Evolutionary conservation across 1,284 basidiomycete genomes (phyloP).

Genomic region (Trametes versicolor): DNA sequence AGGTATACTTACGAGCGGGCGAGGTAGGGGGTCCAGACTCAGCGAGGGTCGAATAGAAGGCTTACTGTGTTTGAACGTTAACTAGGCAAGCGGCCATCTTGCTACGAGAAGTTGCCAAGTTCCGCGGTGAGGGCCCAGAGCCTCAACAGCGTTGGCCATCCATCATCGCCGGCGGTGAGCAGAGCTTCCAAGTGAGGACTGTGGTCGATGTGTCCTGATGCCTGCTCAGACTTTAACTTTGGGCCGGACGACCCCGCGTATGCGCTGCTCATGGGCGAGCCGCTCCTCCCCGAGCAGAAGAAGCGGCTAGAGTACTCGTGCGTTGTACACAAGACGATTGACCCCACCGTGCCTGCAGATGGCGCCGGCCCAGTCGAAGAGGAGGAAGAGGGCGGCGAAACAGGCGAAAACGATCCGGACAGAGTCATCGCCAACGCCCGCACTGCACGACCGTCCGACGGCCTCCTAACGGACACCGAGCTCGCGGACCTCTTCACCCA

Average conservation of each 20-base stretch:
- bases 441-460: slow-evolving; percentile 67
- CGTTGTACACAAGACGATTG: slow-evolving; percentile 86
- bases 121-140: slow-evolving; percentile 57
- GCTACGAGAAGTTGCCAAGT: slow-evolving; percentile 69
- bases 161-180: slow-evolving; percentile 83
- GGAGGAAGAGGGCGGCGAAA: slow-evolving; percentile 51
- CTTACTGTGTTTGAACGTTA: slow-evolving; percentile 21
- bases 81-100: slow-evolving; percentile 76
- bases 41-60: not conserved
- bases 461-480: slow-evolving; percentile 74
- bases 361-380: slow-evolving; percentile 48
- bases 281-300: slow-evolving; percentile 63
- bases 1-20: slow-evolving; percentile 91
- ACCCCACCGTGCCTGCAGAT: slow-evolving; percentile 58
- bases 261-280: slow-evolving; percentile 75
- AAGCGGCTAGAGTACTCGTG: slow-evolving; percentile 69
- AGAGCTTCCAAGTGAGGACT: not conserved
- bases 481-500: slow-evolving; percentile 63
- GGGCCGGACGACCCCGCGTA: slow-evolving; percentile 89
- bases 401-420: slow-evolving; percentile 67
- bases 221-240: slow-evolving; percentile 89
- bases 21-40: slow-evolving; percentile 54
- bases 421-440: slow-evolving; percentile 83
- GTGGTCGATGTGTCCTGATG: slow-evolving; percentile 17
- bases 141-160: slow-evolving; percentile 72